Evolutionary conservation across 2,329 filamentous ascomycete genomes (phyloP).

Genomic region (Cladosporium halotolerans): DNA sequence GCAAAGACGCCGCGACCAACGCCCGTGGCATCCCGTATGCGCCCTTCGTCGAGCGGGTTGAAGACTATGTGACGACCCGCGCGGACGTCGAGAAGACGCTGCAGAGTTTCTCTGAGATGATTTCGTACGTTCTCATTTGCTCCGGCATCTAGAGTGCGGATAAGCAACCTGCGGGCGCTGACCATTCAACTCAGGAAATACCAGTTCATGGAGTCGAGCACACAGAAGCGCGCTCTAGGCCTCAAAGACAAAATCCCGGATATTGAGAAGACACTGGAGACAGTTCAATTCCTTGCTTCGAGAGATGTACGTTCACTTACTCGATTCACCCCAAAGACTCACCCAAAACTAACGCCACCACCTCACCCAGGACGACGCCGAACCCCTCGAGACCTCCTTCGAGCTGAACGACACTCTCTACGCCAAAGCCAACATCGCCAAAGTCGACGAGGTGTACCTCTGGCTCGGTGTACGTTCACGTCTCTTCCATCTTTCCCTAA

Average conservation of each 20-base stretch:
- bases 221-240: slow-evolving; percentile 72
- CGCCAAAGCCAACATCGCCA: slow-evolving; percentile 74
- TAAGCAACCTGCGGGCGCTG: not conserved
- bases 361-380: slow-evolving; percentile 38
- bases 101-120: slow-evolving; percentile 87
- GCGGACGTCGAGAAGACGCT: slow-evolving; percentile 75
- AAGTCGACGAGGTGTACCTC: slow-evolving; percentile 86
- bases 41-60: slow-evolving; percentile 80
- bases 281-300: slow-evolving; percentile 75
- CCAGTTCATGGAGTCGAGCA: slow-evolving; percentile 97
- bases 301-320: slow-evolving; percentile 50
- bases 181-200: slow-evolving; percentile 66
- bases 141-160: not conserved
- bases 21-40: slow-evolving; percentile 76
- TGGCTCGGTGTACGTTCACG: slow-evolving; percentile 73
- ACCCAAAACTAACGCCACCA: not conserved
- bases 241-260: slow-evolving; percentile 94
- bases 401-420: slow-evolving; percentile 95
- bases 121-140: slow-evolving; percentile 54
- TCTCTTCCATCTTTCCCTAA: not conserved
- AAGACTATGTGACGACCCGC: slow-evolving; percentile 75
- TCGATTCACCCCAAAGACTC: no score
- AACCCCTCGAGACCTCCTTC: slow-evolving; percentile 85
- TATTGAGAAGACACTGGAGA: slow-evolving; percentile 91
- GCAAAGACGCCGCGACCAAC: slow-evolving; percentile 56